Base-by-base conservation (phyloP, 2,329 filamentous ascomycete genomes). In the Aureobasidium sp. region DNA sequence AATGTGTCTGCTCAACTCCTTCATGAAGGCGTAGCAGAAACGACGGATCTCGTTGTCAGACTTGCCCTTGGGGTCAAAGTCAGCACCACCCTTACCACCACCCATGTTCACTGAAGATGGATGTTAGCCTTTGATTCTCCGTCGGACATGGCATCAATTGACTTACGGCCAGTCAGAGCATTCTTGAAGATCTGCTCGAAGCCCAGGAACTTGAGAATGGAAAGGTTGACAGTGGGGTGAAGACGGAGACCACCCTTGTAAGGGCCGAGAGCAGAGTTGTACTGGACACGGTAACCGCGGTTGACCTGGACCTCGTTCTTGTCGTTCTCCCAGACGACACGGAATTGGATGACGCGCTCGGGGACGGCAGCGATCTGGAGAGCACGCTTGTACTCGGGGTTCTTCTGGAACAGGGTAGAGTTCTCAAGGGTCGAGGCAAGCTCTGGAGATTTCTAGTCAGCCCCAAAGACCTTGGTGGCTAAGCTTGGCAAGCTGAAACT, bases 171-270 rank as follows among this genome's bases (percentile, higher is more conserved):
- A 58, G 93, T 97, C 63, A 97, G 78, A 62, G 93, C 93, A 88
- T 97, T 97, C 83, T 97, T 97, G 81, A 97, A 97, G 76, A 91
- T 94, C 78, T 97, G 93, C 83, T 98, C 93, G 67, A 97, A 97
- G 61, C 91, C 93, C 68, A 98, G 81, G 77, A 97, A 97, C 79
- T 98, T 98, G 66, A 98, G 82, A 66, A 81, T 78, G 54, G 76
- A 80, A 51, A 85, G 75, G 70, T 85, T 93, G 72, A 93, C 88
- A 10, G 85, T 84, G 58, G 91, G 93, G 73, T 98, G 93, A 74
- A 98, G 89, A 63, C 93, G 81, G 63, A 97, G 84, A 70, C 93
- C 93, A 61, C 93, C 93, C 82, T 97, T 97, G 85, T 95, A 97
- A 50, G 93, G 93, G 55, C 93, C 93, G 19, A 97, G 84, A 40